Percentiles rank a stretch among this genome's conserved stretches.
phyloP scores from a whole-genome alignment of 129 eudicot genomes.

The Logfia minima region DNA sequence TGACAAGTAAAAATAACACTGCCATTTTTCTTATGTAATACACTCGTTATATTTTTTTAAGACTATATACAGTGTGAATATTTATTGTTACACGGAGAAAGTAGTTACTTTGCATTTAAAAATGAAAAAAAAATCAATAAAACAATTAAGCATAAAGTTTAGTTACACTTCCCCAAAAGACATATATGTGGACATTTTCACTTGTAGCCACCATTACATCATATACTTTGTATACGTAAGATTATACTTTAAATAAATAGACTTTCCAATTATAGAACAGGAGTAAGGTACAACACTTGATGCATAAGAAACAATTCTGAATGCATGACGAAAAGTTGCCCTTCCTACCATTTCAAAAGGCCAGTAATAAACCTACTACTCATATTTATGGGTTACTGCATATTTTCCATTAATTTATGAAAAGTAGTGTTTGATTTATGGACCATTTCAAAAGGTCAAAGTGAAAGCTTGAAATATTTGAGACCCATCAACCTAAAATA shows the following conservation, averaged over 20 bases:
- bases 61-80: too few relatives aligned
- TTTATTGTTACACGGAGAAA: too few relatives aligned
- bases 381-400: too few relatives aligned
- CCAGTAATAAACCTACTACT: neutral
- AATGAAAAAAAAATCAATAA: too few relatives aligned
- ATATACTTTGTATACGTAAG: neutral
- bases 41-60: too few relatives aligned
- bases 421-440: too few relatives aligned
- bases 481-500: constrained; percentile 11
- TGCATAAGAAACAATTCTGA: neutral
- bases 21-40: too few relatives aligned
- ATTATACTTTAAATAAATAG: neutral
- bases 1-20: too few relatives aligned
- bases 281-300: neutral
- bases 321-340: neutral
- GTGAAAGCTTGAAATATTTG: constrained; percentile 9
- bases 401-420: too few relatives aligned
- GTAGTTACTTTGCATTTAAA: too few relatives aligned
- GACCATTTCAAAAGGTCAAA: constrained; percentile 1
- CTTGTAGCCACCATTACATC: neutral
- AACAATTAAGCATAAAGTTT: too few relatives aligned
- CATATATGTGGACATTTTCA: neutral
- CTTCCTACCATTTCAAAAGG: neutral
- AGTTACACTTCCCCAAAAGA: too few relatives aligned
- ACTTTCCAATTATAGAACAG: neutral